Percentiles rank a stretch among this genome's conserved stretches.
Conservation (phyloP, 2,329 filamentous ascomycete genomes). For the Botrytis paeoniae region DNA sequence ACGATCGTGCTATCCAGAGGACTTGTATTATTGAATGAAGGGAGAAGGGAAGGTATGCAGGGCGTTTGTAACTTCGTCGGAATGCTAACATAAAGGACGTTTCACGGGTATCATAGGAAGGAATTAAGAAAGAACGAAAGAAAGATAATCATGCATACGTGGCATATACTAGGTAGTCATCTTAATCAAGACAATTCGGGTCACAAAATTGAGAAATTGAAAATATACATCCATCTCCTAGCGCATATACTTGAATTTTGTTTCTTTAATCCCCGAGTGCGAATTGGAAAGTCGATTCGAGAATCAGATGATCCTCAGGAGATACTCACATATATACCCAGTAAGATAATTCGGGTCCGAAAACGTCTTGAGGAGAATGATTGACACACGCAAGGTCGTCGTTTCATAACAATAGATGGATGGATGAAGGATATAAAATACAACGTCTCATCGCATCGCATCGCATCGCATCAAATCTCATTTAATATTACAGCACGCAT, state of each 20-base stretch:
- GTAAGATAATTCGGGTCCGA: not conserved
- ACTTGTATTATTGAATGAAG: slow-evolving; percentile 10
- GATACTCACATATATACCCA: not conserved
- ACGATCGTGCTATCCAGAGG: not conserved
- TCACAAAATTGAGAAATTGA: not conserved
- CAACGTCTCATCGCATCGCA: slow-evolving; percentile 11
- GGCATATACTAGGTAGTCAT: slow-evolving; percentile 2
- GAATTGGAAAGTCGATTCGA: slow-evolving; percentile 3
- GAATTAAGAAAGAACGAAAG: not conserved
- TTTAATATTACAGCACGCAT: not conserved
- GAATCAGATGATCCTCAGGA: slow-evolving; percentile 8
- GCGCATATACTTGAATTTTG: not conserved
- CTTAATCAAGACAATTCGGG: not conserved
- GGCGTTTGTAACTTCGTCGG: slow-evolving; percentile 10
- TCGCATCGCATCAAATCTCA: not conserved
- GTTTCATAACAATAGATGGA: not conserved
- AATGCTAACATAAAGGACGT: slow-evolving; percentile 3
- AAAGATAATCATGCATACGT: slow-evolving; percentile 4
- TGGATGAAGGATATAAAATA: not conserved
- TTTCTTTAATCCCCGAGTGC: not conserved
- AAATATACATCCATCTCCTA: not conserved
- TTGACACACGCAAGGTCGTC: not conserved
- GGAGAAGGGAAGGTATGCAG: slow-evolving; percentile 2
- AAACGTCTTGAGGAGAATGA: not conserved
- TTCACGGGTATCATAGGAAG: slow-evolving; percentile 13